Percentiles rank a stretch among this genome's conserved stretches.
Conservation (phyloP, 2,329 filamentous ascomycete genomes). For the Botrytis byssoidea region DNA sequence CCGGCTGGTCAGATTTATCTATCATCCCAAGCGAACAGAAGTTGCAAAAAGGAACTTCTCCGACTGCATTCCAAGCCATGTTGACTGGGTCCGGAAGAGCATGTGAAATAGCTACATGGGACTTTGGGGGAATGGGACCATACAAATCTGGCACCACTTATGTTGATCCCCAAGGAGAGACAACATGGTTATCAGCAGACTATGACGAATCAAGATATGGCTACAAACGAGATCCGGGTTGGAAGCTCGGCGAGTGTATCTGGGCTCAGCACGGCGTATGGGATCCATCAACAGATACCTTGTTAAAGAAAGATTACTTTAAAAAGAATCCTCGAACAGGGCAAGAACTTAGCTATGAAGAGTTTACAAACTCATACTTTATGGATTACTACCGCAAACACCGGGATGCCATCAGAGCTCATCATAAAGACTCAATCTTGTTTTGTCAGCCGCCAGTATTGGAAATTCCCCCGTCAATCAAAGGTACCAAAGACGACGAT, state of each 20-base stretch:
- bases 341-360: slow-evolving; percentile 71
- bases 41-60: slow-evolving; percentile 86
- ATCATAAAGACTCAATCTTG: slow-evolving; percentile 81
- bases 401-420: slow-evolving; percentile 67
- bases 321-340: slow-evolving; percentile 73
- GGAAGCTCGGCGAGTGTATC: slow-evolving; percentile 91
- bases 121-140: slow-evolving; percentile 88
- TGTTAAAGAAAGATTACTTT: slow-evolving; percentile 88
- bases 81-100: slow-evolving; percentile 87
- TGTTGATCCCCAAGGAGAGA: slow-evolving; percentile 83
- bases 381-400: slow-evolving; percentile 82
- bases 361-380: slow-evolving; percentile 89
- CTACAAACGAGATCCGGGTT: slow-evolving; percentile 82
- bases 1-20: slow-evolving; percentile 79
- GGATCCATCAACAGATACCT: slow-evolving; percentile 74
- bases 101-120: slow-evolving; percentile 87
- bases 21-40: slow-evolving; percentile 83
- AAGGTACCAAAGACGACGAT: slow-evolving; percentile 85
- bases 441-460: slow-evolving; percentile 89
- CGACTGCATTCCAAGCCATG: slow-evolving; percentile 92
- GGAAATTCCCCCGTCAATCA: slow-evolving; percentile 85
- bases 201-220: slow-evolving; percentile 87
- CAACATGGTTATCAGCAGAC: slow-evolving; percentile 77
- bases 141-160: slow-evolving; percentile 82
- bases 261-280: slow-evolving; percentile 98